These are phyloP conservation scores for Suillus americanus DNA, from an alignment of 768 basidiomycete species.

Conservation along the genomic window DNA sequence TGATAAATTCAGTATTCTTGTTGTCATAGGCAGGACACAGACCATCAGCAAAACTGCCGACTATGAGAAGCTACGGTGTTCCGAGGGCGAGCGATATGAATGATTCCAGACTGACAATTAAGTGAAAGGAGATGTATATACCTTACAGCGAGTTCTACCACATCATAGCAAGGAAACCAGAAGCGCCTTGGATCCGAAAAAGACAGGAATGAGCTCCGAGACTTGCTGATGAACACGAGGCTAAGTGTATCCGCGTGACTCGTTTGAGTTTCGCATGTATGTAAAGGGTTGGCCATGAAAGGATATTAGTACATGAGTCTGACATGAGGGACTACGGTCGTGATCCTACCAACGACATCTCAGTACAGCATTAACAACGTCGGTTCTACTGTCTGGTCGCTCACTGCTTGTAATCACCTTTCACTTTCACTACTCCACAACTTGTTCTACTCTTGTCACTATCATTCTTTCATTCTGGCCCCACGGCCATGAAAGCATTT, in stretches of 20 bases:
- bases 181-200: background rate
- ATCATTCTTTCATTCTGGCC: background rate
- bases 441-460: background rate
- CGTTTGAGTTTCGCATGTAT: conserved; percentile 5
- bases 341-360: background rate
- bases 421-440: background rate
- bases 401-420: conserved; percentile 11
- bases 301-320: background rate
- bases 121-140: background rate
- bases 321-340: conserved; percentile 3
- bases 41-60: background rate
- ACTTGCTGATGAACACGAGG: background rate
- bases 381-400: background rate
- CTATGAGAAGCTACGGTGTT: background rate
- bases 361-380: background rate
- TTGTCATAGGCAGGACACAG: background rate
- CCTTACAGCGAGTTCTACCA: background rate
- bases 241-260: background rate
- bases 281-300: conserved; percentile 4
- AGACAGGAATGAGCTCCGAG: background rate
- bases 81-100: background rate
- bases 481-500: conserved; percentile 73
- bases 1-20: background rate
- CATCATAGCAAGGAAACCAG: background rate
- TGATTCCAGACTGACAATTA: background rate